Evolutionary conservation across 768 basidiomycete genomes (phyloP).

Genomic region (Hygrocybe punicea): DNA sequence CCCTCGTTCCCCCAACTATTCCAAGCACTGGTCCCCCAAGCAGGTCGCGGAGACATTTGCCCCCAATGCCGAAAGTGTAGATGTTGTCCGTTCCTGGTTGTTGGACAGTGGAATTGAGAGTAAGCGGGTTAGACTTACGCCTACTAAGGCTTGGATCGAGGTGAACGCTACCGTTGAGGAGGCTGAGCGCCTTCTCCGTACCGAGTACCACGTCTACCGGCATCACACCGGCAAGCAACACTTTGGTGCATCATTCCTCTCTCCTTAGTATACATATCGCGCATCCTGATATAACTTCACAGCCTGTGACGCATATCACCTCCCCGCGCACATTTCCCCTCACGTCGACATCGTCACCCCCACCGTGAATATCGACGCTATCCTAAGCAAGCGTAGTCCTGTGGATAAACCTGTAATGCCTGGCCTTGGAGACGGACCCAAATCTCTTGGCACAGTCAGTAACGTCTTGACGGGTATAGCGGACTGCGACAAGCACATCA

Average conservation of each 20-base stretch:
- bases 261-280: neutral
- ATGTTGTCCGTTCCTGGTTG: conserved; percentile 33
- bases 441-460: neutral
- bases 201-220: conserved; percentile 34
- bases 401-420: neutral
- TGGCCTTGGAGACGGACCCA: neutral
- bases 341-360: conserved; percentile 38
- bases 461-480: neutral
- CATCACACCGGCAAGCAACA: conserved; percentile 31
- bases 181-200: conserved; percentile 30
- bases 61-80: conserved; percentile 24
- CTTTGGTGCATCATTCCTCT: conserved; percentile 23
- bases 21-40: conserved; percentile 34
- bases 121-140: conserved; percentile 22
- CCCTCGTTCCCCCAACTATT: conserved; percentile 35
- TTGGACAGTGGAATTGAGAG: conserved; percentile 21
- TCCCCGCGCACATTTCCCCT: conserved; percentile 27
- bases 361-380: conserved; percentile 29
- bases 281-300: neutral
- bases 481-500: conserved; percentile 24
- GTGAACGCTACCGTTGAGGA: conserved; percentile 28
- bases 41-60: conserved; percentile 31
- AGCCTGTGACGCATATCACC: conserved; percentile 33
- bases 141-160: conserved; percentile 32
- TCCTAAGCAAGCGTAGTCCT: conserved; percentile 8